Base-by-base conservation (phyloP, 305 asterid genomes). In the Ajuga reptans region DNA sequence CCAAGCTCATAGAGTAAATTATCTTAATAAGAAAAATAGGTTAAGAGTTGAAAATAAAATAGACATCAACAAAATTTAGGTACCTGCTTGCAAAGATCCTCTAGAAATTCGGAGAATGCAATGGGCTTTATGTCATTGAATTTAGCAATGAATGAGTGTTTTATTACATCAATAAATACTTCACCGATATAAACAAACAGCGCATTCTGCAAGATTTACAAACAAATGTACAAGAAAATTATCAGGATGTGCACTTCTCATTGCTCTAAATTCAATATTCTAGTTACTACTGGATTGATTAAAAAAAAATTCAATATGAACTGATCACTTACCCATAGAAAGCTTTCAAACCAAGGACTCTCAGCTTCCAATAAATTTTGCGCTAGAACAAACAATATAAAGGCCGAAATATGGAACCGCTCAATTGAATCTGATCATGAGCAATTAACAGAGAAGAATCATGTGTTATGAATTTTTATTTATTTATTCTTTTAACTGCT, bases 61-160 rank as follows among this genome's bases (percentile, higher is more conserved):
- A 34, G 67, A 31, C n/a, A 12, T 58, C 27, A 7, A 27, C 55
- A 41, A 21, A 54, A 64, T 6, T 53, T 55, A 29, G 0, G 4
- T 83, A 94, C 99, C 99, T 94, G 98, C 79, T 87, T 91, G 89
- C 97, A 94, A 42, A 94, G 96, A 74, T 94, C 98, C 80, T 94
- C 99, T n/a, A 94, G 86, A 76, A 84, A 94, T 70, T 91, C 98
- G 4, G 99, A 94, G 82, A 89, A 94, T 62, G 94, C 85, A 69
- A 82, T 80, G 62, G 98, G 98, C 88, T 94, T 94, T 73, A 89
- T 83, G 75, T 83, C 89, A 66, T 94, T 94, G 91, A 94, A 94
- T 76, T 94, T 94, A 6, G 99, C 96, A 59, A 94, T 81, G 77
- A 94, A 94, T 16, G 98, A 91, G 84, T 89, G 96, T 75, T 94